phyloP scores from a whole-genome alignment of 2,329 filamentous ascomycete genomes.

The Epichloe gansuensis region DNA sequence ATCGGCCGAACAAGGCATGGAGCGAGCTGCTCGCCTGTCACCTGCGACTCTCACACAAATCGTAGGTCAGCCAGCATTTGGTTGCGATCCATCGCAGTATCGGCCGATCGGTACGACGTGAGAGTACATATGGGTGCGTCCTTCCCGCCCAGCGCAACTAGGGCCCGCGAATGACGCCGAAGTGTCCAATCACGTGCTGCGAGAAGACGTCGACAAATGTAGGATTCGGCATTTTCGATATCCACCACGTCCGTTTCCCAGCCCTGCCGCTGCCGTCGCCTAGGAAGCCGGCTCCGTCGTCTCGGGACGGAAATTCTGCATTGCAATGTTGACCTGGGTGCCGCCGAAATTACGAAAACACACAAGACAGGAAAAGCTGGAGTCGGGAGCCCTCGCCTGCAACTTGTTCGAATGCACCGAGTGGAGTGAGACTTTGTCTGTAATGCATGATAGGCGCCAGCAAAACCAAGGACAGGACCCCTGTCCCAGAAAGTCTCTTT shows the following conservation, averaged over 20 bases:
- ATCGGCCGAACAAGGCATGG: no score
- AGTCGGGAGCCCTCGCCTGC: neutral
- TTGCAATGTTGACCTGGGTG: neutral
- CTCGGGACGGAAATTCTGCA: neutral
- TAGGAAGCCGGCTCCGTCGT: neutral
- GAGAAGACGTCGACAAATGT: neutral
- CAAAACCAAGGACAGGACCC: neutral
- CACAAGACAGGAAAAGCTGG: no score
- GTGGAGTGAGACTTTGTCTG: slow-evolving; percentile 2
- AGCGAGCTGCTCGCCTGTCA: no score
- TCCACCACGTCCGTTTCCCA: neutral
- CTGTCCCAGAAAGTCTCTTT: neutral
- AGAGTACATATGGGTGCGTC: neutral
- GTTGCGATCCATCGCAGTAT: no score
- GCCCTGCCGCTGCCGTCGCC: neutral
- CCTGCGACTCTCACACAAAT: no score
- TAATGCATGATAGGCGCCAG: neutral
- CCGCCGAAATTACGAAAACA: neutral
- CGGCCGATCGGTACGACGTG: no score
- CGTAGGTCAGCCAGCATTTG: no score
- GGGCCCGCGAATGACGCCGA: slow-evolving; percentile 1
- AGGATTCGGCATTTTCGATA: neutral
- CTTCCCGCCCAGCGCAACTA: neutral
- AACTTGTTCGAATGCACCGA: neutral
- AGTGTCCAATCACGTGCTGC: neutral